Evolutionary conservation across 768 basidiomycete species (phyloP), one percentile per base, ranked within the genome.

Genomic region (Lentinula guzmanii): DNA sequence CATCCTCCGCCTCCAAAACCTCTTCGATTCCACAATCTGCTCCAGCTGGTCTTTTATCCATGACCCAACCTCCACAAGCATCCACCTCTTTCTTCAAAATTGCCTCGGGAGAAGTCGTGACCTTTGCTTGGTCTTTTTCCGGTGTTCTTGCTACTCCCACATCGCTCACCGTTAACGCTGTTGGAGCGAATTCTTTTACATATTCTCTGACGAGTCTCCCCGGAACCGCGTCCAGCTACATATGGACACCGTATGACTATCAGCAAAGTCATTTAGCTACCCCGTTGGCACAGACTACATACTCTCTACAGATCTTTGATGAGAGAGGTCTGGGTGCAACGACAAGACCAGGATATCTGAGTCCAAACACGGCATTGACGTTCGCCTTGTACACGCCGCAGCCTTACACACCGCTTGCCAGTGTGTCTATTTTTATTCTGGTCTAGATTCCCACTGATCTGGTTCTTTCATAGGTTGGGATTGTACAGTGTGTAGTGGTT

Each of bases 111-210:
- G 81, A 91, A 65, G 75, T 78, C 62, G 85, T 97, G 69, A 96
- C 93, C 21, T 92, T 97, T 71, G 95, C 82, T 10, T 97, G 94
- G 95, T 93, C 93, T 74, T 82, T 93, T 68, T 92, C 91, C 15
- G 79, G 79, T 61, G 76, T 98, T 45, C 75, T 89, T 65, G 82
- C 78, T 45, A 86, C 82, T 0, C 94, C 94, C 0, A 83, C 85
- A 3, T 79, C 79, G 65, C 81, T 96, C 62, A 95, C 94, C 13
- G 79, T 96, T 63, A 84, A 85, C 42, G 94, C 94, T 33, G 80
- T 87, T 48, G 90, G 90, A 72, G 86, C 86, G 13, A 95, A 95
- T 69, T 91, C 91, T 2, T 91, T 91, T 73, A 95, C 93, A 1
- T 98, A 93, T 71, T 84, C 91, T 15, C 90, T 96, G 8, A 93